These are phyloP conservation scores for Xylariaceae sp. DNA, from an alignment of 2,329 filamentous ascomycete genomes.

Conservation along the genomic window DNA sequence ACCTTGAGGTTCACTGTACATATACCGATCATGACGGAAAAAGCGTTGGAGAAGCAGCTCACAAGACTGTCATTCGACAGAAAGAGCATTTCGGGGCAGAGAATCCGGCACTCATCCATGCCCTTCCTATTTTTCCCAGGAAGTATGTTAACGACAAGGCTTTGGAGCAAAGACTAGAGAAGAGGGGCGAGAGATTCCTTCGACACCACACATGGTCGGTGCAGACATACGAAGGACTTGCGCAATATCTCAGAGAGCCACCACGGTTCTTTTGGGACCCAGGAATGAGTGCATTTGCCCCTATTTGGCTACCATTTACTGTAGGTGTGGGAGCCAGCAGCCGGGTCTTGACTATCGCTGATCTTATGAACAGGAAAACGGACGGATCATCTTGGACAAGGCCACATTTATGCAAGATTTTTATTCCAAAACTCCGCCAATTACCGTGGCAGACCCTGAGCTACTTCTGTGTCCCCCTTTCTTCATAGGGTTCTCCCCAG, in stretches of 20 bases:
- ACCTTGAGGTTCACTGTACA: conserved; percentile 11
- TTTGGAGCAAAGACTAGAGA: background rate
- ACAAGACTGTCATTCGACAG: conserved; percentile 8
- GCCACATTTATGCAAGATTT: conserved; percentile 14
- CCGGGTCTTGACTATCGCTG: background rate
- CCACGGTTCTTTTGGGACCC: conserved; percentile 10
- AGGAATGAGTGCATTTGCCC: background rate
- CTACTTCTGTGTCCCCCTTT: conserved; percentile 15
- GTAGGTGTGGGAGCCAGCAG: background rate
- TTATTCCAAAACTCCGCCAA: conserved; percentile 1
- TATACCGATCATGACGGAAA: conserved; percentile 18
- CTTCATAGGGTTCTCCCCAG: conserved; percentile 15
- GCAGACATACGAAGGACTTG: conserved; percentile 10
- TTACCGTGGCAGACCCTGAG: conserved; percentile 4
- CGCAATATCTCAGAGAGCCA: conserved; percentile 14
- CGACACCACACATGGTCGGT: conserved; percentile 1
- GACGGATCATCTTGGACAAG: conserved; percentile 14
- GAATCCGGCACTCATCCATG: conserved; percentile 3
- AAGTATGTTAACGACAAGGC: background rate
- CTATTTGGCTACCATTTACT: conserved; percentile 15
- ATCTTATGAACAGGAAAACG: conserved; percentile 7
- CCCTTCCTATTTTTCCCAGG: conserved; percentile 4
- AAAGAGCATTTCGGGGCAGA: conserved; percentile 10
- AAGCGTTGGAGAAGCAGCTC: conserved; percentile 4
- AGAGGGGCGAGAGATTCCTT: conserved; percentile 2